phyloP scores from a whole-genome alignment of 148 eudicot genomes.

The Mesembryanthemum crystallinum region DNA sequence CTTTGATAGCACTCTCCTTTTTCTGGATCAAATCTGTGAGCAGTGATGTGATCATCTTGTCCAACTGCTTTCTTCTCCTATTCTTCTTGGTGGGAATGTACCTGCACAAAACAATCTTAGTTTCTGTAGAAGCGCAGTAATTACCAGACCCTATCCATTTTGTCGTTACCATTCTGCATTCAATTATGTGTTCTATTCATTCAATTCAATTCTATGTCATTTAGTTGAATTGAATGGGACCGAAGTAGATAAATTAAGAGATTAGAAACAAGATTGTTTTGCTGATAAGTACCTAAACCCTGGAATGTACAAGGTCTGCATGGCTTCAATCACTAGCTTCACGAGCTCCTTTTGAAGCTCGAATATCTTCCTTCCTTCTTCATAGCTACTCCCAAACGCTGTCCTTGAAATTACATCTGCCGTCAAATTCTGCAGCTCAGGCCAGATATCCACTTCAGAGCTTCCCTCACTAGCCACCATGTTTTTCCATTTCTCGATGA shows the following conservation, averaged over 20 bases:
- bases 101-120: slow-evolving; percentile 21
- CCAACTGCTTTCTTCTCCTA: slow-evolving; percentile 36
- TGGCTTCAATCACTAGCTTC: slow-evolving; percentile 43
- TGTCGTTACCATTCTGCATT: too few species aligned
- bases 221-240: too few species aligned
- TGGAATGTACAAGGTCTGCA: slow-evolving; percentile 49
- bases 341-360: slow-evolving; percentile 48
- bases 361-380: slow-evolving; percentile 50
- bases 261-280: background rate
- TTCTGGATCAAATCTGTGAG: slow-evolving; percentile 34
- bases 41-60: slow-evolving; percentile 42
- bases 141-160: too few species aligned
- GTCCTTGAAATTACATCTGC: slow-evolving; percentile 54
- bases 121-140: too few species aligned
- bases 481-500: slow-evolving; percentile 39
- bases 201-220: too few species aligned
- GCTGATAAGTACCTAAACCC: slow-evolving; percentile 40
- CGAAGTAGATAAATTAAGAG: background rate
- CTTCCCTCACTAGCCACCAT: slow-evolving; percentile 23
- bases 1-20: slow-evolving; percentile 30
- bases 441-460: slow-evolving; percentile 51
- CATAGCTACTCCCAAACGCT: slow-evolving; percentile 54
- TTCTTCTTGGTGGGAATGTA: slow-evolving; percentile 50
- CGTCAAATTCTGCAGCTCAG: slow-evolving; percentile 42
- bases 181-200: too few species aligned